A percentile compares a stretch with the other conserved stretches of the same genome.
Conservation (phyloP, 371 early-diverging fungal species). For the Blastocladiella emersonii region DNA sequence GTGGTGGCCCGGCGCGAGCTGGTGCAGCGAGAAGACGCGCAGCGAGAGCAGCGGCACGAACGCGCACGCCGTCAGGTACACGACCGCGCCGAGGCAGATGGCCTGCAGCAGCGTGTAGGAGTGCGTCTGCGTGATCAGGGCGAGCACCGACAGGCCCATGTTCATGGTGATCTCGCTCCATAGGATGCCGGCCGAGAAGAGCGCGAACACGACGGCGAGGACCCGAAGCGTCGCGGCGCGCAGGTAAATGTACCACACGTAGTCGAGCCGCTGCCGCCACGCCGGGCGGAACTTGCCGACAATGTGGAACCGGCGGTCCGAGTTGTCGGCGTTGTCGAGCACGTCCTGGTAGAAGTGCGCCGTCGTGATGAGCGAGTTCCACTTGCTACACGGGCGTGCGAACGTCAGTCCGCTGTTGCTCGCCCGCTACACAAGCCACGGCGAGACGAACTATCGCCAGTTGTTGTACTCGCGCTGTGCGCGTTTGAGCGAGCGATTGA, state of each 20-base stretch:
- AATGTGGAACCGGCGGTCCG: constrained; percentile 14
- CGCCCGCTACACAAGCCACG: neutral
- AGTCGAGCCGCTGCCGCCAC: constrained; percentile 23
- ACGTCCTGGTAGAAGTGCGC: constrained; percentile 65
- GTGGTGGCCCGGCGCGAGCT: constrained; percentile 76
- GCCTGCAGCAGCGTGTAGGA: constrained; percentile 25
- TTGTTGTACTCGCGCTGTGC: constrained; percentile 44
- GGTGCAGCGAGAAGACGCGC: constrained; percentile 38
- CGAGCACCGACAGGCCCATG: constrained; percentile 40
- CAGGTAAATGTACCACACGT: constrained; percentile 70
- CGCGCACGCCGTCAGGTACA: constrained; percentile 84
- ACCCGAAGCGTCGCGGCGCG: constrained; percentile 45
- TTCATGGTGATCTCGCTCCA: constrained; percentile 89
- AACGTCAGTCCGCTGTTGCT: no score
- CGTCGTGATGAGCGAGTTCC: constrained; percentile 40
- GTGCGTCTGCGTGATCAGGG: constrained; percentile 18
- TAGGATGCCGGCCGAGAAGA: constrained; percentile 53
- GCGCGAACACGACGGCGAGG: constrained; percentile 39
- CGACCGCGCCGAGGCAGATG: constrained; percentile 54
- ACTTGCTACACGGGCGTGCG: constrained; percentile 29
- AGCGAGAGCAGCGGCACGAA: constrained; percentile 78
- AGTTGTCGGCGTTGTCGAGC: constrained; percentile 40
- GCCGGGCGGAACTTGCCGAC: neutral
- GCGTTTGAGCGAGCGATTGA: constrained; percentile 28
- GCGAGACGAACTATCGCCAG: constrained; percentile 38